Percentiles rank a stretch among this genome's conserved stretches.
Conservation (phyloP, 441 rosid genomes). For the Theobroma grandiflorum region DNA sequence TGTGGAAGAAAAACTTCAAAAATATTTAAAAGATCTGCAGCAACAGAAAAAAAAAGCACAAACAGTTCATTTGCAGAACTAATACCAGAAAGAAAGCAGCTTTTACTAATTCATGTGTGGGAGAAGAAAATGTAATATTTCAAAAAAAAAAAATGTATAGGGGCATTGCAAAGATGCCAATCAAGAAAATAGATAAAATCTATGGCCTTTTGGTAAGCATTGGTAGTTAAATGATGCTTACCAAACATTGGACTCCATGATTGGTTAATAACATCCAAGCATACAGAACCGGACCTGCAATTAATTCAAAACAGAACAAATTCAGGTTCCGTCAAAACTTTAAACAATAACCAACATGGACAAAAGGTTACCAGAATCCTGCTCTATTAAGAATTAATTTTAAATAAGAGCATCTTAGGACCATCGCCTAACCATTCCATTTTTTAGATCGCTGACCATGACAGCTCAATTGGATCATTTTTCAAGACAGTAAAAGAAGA, state of each 20-base stretch:
- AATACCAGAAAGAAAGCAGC: neutral
- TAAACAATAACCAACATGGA: conserved; percentile 4
- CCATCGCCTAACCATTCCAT: neutral
- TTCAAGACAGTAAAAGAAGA: neutral
- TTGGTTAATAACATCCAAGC: conserved; percentile 84
- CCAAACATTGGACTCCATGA: conserved; percentile 94
- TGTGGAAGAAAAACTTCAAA: conserved; percentile 78
- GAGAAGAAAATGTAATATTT: neutral
- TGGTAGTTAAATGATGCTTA: conserved; percentile 36
- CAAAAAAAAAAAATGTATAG: neutral
- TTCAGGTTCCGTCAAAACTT: conserved; percentile 6
- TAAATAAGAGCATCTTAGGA: neutral
- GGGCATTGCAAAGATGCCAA: neutral
- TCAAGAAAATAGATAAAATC: neutral
- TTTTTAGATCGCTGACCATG: conserved; percentile 11
- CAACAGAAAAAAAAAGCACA: conserved; percentile 14
- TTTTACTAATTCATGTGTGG: neutral
- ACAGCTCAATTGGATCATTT: neutral
- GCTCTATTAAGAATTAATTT: neutral
- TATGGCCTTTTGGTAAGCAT: neutral
- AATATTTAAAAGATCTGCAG: conserved; percentile 69
- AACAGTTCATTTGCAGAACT: neutral
- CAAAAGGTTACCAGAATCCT: neutral
- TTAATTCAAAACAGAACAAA: conserved; percentile 15
- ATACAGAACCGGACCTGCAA: conserved; percentile 77